Evolutionary conservation across 139 green algal species (phyloP), one percentile per base, ranked within the genome.

Genomic region (Auxenochlorella pyrenoidosa): DNA sequence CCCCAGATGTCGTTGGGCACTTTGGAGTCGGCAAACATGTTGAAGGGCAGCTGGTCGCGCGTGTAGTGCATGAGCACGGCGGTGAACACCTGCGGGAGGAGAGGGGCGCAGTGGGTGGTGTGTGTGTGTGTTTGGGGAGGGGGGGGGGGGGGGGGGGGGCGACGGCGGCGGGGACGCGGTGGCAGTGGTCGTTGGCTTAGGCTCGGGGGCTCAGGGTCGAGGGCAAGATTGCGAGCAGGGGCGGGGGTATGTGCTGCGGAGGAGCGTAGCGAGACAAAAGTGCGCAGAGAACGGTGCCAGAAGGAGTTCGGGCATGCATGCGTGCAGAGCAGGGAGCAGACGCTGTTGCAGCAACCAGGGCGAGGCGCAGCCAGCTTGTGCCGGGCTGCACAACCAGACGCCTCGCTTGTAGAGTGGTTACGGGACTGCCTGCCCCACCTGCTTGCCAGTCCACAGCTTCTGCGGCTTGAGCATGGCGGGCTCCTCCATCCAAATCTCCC

Each of bases 361-460:
- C 60, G 4, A 4, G 22, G 18, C 60, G 3, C 60, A n/a, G n/a
- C n/a, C n/a, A n/a, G n/a, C n/a, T n/a, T n/a, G n/a, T n/a, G n/a
- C n/a, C n/a, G n/a, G n/a, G n/a, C n/a, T n/a, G n/a, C n/a, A n/a
- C n/a, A n/a, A n/a, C n/a, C n/a, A n/a, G n/a, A n/a, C n/a, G n/a
- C n/a, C n/a, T n/a, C n/a, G n/a, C n/a, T n/a, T n/a, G n/a, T n/a
- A n/a, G n/a, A n/a, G n/a, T n/a, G n/a, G n/a, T n/a, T n/a, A n/a
- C n/a, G n/a, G n/a, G n/a, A n/a, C n/a, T n/a, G n/a, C n/a, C 24
- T 26, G 13, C 10, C 71, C 28, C 75, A 95, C 94, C 94, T 99
- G 97, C 94, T 99, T 99, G 58, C 97, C 97, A 0, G 95, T 98
- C 96, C 97, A 99, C 59, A 98, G 89, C 43, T 71, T 75, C 8